Evolutionary conservation across 2,329 filamentous ascomycete genomes (phyloP).

Genomic region (Aspergillus neotritici): DNA sequence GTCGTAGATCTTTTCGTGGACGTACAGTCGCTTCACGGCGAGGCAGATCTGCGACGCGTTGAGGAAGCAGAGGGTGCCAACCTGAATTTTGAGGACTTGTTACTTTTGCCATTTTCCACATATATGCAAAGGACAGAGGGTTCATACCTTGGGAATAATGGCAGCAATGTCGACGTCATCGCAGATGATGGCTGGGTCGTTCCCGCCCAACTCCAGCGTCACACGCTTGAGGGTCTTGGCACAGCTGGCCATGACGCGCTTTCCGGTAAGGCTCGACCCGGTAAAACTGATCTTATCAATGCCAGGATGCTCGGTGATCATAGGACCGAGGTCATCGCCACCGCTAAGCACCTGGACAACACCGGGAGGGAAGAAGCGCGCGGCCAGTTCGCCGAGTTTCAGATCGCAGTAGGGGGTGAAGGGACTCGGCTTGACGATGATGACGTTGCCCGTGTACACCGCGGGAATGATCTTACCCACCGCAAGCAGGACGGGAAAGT

Average conservation of each 20-base stretch:
- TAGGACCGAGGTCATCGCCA: conserved; percentile 50
- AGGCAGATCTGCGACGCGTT: conserved; percentile 54
- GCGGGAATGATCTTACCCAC: conserved; percentile 49
- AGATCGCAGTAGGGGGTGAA: conserved; percentile 51
- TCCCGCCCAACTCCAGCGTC: conserved; percentile 52
- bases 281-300: conserved; percentile 57
- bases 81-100: conserved; percentile 15
- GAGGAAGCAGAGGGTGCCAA: conserved; percentile 47
- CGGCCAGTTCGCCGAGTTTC: conserved; percentile 49
- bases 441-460: conserved; percentile 49
- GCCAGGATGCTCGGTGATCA: conserved; percentile 50
- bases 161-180: conserved; percentile 48
- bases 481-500: conserved; percentile 43
- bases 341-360: conserved; percentile 53
- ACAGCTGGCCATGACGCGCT: conserved; percentile 47
- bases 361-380: conserved; percentile 49
- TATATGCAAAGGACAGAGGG: background rate
- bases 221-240: conserved; percentile 50
- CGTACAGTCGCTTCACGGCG: conserved; percentile 54
- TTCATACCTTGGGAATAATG: conserved; percentile 35
- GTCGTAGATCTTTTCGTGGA: conserved; percentile 57
- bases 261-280: conserved; percentile 49
- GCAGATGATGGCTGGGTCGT: conserved; percentile 52
- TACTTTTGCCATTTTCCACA: too few species aligned
- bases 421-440: conserved; percentile 51